Percentiles rank a stretch among this genome's conserved stretches.
Evolutionary conservation across 441 rosid species (phyloP).

Genomic region (Raphanus hybrid): DNA sequence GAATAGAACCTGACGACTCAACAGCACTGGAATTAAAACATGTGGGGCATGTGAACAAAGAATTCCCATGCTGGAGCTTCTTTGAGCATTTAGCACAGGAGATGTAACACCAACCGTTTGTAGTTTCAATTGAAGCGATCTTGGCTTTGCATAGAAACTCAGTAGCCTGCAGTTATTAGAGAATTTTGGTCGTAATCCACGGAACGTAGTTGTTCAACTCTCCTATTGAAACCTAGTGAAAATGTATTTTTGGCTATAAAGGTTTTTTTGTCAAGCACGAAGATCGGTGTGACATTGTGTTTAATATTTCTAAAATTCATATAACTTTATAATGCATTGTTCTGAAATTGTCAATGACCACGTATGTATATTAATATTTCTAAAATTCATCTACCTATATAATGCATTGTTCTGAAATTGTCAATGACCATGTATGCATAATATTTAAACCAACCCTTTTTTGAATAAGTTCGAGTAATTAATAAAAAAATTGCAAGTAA

Average conservation of each 20-base stretch:
- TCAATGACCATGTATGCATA: neutral
- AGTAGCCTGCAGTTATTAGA: too few relatives aligned
- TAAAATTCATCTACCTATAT: neutral
- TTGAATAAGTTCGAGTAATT: neutral
- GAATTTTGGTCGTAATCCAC: too few relatives aligned
- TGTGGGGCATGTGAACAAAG: too few relatives aligned
- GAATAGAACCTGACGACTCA: too few relatives aligned
- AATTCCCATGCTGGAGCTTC: too few relatives aligned
- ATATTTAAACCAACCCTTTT: neutral
- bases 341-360: neutral
- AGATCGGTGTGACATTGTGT: neutral
- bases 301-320: neutral
- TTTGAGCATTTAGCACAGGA: too few relatives aligned
- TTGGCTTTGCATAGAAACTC: too few relatives aligned
- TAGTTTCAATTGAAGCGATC: too few relatives aligned
- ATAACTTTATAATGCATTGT: neutral
- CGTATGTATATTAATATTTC: neutral
- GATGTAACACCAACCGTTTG: too few relatives aligned
- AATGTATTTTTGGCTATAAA: neutral
- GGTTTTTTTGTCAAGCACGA: neutral
- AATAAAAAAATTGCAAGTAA: neutral
- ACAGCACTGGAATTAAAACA: too few relatives aligned
- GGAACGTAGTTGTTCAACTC: too few relatives aligned
- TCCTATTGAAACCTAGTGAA: too few relatives aligned
- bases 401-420: neutral